phyloP scores from a whole-genome alignment of 2,329 filamentous ascomycete species.

The Alternaria incomplexa region DNA sequence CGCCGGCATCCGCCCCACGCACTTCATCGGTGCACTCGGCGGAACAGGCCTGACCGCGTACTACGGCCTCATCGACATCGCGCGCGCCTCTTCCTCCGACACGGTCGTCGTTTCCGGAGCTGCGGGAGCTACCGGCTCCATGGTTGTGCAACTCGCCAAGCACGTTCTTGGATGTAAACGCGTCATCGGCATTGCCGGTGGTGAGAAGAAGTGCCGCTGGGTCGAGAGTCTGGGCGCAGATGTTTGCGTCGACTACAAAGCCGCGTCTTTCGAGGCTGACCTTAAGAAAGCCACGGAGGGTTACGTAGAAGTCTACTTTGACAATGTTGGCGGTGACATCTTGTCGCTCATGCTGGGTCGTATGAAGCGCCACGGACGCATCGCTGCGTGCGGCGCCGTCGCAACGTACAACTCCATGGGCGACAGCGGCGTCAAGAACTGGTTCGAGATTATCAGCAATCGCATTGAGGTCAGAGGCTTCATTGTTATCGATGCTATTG shows the following conservation, averaged over 20 bases:
- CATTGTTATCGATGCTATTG: conserved; percentile 51
- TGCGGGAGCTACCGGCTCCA: conserved; percentile 76
- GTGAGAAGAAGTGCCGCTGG: conserved; percentile 60
- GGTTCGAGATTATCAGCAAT: conserved; percentile 53
- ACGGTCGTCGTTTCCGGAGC: conserved; percentile 79
- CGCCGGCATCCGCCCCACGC: conserved; percentile 49
- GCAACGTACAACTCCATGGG: conserved; percentile 50
- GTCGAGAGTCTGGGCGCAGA: conserved; percentile 60
- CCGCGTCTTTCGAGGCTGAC: conserved; percentile 54
- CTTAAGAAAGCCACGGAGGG: conserved; percentile 55
- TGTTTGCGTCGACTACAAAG: conserved; percentile 63
- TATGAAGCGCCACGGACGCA: conserved; percentile 50
- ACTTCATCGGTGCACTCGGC: conserved; percentile 57
- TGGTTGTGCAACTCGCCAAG: conserved; percentile 66
- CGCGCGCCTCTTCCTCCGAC: conserved; percentile 68
- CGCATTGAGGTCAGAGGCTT: conserved; percentile 53
- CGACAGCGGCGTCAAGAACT: conserved; percentile 48
- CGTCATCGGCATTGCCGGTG: conserved; percentile 61
- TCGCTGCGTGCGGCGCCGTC: conserved; percentile 54
- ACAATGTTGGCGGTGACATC: conserved; percentile 59
- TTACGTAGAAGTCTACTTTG: conserved; percentile 61
- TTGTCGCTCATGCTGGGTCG: conserved; percentile 55
- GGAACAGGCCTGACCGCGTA: conserved; percentile 72
- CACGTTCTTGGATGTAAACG: conserved; percentile 55
- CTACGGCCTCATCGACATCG: conserved; percentile 73